Percentiles rank a stretch among this genome's conserved stretches.
Conservation (phyloP, 352 stramenopile genomes). For the Phytophthora multivora region DNA sequence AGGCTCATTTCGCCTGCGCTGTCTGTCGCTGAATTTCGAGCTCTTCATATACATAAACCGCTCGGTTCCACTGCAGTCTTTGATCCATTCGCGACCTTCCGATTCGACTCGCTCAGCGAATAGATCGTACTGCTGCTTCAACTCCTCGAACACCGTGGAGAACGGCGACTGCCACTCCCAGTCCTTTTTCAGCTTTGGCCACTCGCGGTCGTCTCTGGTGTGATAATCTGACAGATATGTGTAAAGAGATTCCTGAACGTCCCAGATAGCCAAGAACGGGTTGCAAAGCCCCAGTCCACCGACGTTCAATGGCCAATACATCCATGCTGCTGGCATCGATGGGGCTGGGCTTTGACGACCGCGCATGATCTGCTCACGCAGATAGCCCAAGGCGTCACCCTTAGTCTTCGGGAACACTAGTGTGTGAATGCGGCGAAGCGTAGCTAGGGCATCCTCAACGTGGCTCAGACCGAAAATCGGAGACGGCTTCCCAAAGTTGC, state of each 20-base stretch:
- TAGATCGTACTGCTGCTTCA: conserved; percentile 32
- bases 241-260: conserved; percentile 29
- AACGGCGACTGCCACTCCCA: conserved; percentile 50
- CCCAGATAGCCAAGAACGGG: conserved; percentile 48
- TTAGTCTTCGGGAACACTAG: conserved; percentile 40
- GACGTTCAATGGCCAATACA: conserved; percentile 45
- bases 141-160: conserved; percentile 24
- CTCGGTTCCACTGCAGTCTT: neutral
- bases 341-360: conserved; percentile 8
- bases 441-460: conserved; percentile 30
- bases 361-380: conserved; percentile 30
- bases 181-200: conserved; percentile 38
- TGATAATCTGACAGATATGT: conserved; percentile 32
- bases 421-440: conserved; percentile 39
- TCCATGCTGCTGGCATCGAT: conserved; percentile 38
- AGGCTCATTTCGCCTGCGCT: conserved; percentile 20
- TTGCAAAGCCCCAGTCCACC: conserved; percentile 52
- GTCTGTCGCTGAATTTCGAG: conserved; percentile 24
- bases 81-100: conserved; percentile 27
- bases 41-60: conserved; percentile 38
- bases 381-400: conserved; percentile 38
- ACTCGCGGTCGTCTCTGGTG: conserved; percentile 21
- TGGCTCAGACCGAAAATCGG: conserved; percentile 38
- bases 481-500: conserved; percentile 47
- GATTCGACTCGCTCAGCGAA: conserved; percentile 34